Evolutionary conservation across 2,329 filamentous ascomycete species (phyloP).

Genomic region (Venturia effusa): DNA sequence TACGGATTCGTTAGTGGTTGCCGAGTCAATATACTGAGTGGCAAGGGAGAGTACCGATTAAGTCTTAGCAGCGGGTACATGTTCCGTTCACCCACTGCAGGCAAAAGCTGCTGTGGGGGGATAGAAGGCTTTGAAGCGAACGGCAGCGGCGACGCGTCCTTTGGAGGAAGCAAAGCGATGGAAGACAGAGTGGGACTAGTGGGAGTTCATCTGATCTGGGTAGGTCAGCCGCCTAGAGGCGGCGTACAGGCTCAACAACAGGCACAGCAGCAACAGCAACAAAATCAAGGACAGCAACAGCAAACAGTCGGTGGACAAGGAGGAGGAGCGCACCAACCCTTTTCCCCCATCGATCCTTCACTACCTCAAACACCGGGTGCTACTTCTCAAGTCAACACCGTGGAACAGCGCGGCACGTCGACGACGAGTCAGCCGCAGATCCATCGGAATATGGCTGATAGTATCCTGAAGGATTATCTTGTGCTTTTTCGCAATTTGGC

Average conservation of each 20-base stretch:
- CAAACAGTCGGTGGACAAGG: not conserved
- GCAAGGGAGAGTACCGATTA: conserved; percentile 5
- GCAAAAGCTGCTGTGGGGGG: not conserved
- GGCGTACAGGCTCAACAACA: not conserved
- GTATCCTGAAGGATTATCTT: conserved; percentile 59
- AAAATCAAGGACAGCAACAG: not conserved
- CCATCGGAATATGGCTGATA: conserved; percentile 35
- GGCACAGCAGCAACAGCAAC: not conserved
- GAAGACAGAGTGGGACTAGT: conserved; percentile 19
- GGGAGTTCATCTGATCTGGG: conserved; percentile 35
- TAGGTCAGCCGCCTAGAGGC: conserved; percentile 22
- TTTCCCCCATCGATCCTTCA: not conserved
- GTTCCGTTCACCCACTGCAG: not conserved
- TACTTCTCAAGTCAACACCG: not conserved
- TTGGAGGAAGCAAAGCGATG: not conserved
- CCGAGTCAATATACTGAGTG: conserved; percentile 22
- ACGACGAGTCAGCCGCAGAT: not conserved
- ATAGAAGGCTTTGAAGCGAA: not conserved
- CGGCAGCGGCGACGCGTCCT: not conserved
- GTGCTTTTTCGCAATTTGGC: conserved; percentile 57
- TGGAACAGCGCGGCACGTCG: not conserved
- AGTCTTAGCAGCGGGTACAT: conserved; percentile 2
- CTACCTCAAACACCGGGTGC: not conserved
- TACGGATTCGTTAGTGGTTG: conserved; percentile 65
- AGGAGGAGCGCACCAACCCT: not conserved